Evolutionary conservation across 2,329 filamentous ascomycete genomes (phyloP).

Genomic region (Setomelanomma holmii): DNA sequence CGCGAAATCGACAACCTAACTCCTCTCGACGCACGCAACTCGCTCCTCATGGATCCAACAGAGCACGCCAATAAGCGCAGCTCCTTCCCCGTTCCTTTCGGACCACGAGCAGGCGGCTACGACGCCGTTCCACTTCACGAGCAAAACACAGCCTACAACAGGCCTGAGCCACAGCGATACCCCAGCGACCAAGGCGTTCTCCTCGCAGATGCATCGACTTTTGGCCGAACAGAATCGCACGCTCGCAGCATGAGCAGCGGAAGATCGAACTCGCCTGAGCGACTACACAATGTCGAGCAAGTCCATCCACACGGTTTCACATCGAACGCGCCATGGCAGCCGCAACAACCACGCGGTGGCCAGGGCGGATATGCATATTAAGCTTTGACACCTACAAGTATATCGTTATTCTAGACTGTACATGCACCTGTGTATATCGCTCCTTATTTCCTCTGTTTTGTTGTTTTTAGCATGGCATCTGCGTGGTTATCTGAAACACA

Average conservation of each 20-base stretch:
- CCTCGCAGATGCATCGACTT: slow-evolving; percentile 45
- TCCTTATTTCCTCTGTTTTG: slow-evolving; percentile 8
- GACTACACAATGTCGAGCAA: slow-evolving; percentile 41
- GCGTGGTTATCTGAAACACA: neutral
- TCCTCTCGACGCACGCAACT: slow-evolving; percentile 85
- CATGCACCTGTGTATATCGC: slow-evolving; percentile 29
- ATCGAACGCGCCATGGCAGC: slow-evolving; percentile 35
- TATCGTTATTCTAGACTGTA: too few relatives aligned
- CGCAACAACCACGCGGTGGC: slow-evolving; percentile 26
- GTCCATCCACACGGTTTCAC: slow-evolving; percentile 29
- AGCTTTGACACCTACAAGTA: too few relatives aligned
- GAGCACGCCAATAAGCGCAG: slow-evolving; percentile 49
- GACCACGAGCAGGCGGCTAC: slow-evolving; percentile 41
- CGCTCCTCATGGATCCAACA: slow-evolving; percentile 74
- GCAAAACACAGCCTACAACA: slow-evolving; percentile 39
- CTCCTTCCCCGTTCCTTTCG: slow-evolving; percentile 39
- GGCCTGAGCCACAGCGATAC: slow-evolving; percentile 29
- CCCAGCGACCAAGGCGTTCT: slow-evolving; percentile 39
- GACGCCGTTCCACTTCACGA: slow-evolving; percentile 47
- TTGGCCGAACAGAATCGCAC: slow-evolving; percentile 35
- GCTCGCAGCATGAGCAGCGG: slow-evolving; percentile 29
- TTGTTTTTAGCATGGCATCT: slow-evolving; percentile 7
- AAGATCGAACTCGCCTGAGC: slow-evolving; percentile 34
- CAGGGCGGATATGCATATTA: slow-evolving; percentile 37
- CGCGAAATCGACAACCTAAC: slow-evolving; percentile 84